These are phyloP conservation scores for Tetrahymena malaccensis DNA, from an alignment of 73 alveolate species.

Conservation along the genomic window DNA sequence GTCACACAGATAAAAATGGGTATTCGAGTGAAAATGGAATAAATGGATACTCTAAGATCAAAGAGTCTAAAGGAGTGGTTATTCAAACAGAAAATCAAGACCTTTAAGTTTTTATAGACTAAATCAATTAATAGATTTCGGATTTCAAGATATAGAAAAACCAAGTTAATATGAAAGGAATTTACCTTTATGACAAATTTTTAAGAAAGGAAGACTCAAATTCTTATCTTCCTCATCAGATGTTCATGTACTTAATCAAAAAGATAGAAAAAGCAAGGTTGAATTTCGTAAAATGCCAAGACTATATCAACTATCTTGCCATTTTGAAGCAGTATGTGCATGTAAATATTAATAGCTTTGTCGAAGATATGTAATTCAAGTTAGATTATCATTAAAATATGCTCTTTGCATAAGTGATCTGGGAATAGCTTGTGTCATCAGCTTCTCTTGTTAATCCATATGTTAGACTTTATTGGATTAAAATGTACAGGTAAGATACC, in stretches of 20 bases:
- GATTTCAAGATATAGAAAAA: neutral
- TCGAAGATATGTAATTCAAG: neutral
- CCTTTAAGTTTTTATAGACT: neutral
- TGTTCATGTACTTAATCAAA: neutral
- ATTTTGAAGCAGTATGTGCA: neutral
- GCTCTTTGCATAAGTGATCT: neutral
- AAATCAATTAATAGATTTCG: neutral
- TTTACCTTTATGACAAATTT: neutral
- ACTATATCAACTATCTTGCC: neutral
- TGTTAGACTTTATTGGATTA: neutral
- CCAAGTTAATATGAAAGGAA: neutral
- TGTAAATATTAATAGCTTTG: neutral
- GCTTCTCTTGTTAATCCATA: neutral
- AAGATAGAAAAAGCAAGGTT: neutral
- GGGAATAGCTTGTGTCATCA: neutral
- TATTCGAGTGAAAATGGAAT: neutral
- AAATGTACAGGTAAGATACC: neutral
- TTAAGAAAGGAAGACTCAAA: neutral
- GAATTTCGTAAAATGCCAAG: neutral
- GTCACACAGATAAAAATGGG: neutral
- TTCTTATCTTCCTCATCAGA: neutral
- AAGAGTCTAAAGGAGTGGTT: neutral
- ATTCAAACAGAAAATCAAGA: neutral
- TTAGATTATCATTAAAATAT: neutral
- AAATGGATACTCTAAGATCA: neutral